phyloP scores from a whole-genome alignment of 345 rosid species.

The Lepidium sativum region DNA sequence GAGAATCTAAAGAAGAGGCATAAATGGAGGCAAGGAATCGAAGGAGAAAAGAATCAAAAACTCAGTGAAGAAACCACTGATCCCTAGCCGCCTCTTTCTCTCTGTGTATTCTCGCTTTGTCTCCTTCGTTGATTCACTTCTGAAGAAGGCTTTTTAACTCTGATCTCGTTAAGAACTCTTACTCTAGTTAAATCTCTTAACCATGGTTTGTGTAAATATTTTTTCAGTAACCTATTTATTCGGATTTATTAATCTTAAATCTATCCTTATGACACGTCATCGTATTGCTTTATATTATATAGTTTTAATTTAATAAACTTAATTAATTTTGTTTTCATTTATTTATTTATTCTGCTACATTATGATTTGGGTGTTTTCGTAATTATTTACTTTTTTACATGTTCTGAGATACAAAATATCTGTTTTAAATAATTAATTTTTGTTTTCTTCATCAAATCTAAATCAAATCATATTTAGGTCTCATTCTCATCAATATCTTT shows the following conservation, averaged over 20 bases:
- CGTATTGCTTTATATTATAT: neutral
- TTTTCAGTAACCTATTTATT: neutral
- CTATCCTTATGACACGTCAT: slow-evolving; percentile 21
- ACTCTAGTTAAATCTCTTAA: slow-evolving; percentile 26
- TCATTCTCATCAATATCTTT: too few relatives aligned
- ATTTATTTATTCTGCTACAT: neutral
- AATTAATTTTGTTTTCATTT: neutral
- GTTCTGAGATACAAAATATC: neutral
- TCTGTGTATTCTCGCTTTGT: slow-evolving; percentile 3
- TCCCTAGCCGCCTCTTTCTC: slow-evolving; percentile 24
- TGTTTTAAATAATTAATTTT: neutral
- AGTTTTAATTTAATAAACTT: neutral
- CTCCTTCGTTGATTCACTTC: slow-evolving; percentile 18
- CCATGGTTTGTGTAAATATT: slow-evolving; percentile 21
- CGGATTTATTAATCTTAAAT: neutral
- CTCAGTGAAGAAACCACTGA: slow-evolving; percentile 17
- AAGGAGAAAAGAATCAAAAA: neutral
- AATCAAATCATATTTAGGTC: too few relatives aligned
- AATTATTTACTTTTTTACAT: neutral
- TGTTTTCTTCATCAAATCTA: neutral
- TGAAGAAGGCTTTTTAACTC: slow-evolving; percentile 26
- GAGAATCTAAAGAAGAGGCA: neutral
- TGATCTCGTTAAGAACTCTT: neutral
- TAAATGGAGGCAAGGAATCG: slow-evolving; percentile 19
- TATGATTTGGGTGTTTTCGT: neutral